Conservation (phyloP, 192 early-diverging fungal genomes). For the Chytriomyces sp. region DNA sequence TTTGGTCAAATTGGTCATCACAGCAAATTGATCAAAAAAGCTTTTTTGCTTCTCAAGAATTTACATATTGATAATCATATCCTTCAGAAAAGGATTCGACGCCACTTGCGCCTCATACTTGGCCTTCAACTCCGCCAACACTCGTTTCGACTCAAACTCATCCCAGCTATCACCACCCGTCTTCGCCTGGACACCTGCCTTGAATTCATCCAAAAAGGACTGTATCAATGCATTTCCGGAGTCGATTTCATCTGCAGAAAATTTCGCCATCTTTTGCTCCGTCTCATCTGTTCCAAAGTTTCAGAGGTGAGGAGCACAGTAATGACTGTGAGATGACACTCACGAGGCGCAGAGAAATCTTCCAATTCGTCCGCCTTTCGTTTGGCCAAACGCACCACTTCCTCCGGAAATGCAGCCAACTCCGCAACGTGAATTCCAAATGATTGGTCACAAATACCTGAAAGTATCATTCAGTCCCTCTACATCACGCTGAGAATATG, state of each 20-base stretch:
- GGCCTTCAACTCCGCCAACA: not conserved
- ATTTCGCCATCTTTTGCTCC: conserved; percentile 35
- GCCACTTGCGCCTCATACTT: not conserved
- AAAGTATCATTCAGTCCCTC: no score
- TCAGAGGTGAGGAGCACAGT: not conserved
- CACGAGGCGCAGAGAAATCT: conserved; percentile 63
- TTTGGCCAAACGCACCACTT: conserved; percentile 80
- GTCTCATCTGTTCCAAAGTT: conserved; percentile 25
- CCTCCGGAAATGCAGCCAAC: conserved; percentile 85
- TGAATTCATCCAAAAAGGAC: conserved; percentile 57
- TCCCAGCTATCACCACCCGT: not conserved
- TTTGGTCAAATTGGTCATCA: no score
- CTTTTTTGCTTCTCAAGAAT: not conserved
- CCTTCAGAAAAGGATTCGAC: not conserved
- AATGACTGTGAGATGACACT: not conserved
- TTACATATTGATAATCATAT: not conserved
- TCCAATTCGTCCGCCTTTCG: conserved; percentile 87
- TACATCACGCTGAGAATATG: conserved; percentile 21
- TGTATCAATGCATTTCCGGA: conserved; percentile 40
- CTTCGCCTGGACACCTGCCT: not conserved
- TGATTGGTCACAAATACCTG: conserved; percentile 89
- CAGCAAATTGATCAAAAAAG: no score
- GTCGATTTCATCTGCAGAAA: conserved; percentile 50
- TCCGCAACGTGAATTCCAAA: conserved; percentile 99
- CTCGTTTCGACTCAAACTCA: not conserved